Evolutionary conservation across 129 eudicot genomes (phyloP), one percentile per base, ranked within the genome.

Genomic region (Apium graveolens): DNA sequence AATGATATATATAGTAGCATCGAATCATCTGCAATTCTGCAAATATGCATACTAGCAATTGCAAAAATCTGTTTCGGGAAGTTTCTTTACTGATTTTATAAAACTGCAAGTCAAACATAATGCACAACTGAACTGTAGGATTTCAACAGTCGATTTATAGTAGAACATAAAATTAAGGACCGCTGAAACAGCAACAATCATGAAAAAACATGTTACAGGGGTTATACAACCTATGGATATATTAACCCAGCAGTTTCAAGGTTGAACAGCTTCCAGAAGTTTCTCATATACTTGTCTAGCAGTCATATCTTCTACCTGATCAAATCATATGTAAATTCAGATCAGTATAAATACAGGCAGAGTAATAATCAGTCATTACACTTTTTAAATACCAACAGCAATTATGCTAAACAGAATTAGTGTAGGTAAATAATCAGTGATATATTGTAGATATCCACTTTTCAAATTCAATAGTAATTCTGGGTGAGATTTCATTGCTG

Each of bases 251-350:
- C 44, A 45, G 27, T 55, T 78, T 90, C 89, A 95, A 70, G 98
- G 98, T 81, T 88, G 97, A 74, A 91, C 97, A 76, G 98, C 89
- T 86, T 95, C 98, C 53, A 95, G 86, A 87, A 95, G 94, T 80
- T 95, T 95, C 90, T 95, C 98, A n/a, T 95, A 95, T 38, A 91
- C 97, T 80, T 95, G 96, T 73, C 96, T 87, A 48, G 91, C 97
- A 35, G 97, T 80, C 86, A 95, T 76, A 90, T 95, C 98, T 81
- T 91, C 98, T 91, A 91, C 98, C 98, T 95, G 87, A 78, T 76
- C 73, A 76, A 83, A 14, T 74, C 62, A 44, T 27, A 18, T 31
- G 27, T 26, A 44, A 44, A 70, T 31, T 37, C 2, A 37, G 39
- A 37, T 37, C 32, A 32, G 20, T 35, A 20, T 18, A 35, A 14